These are phyloP conservation scores for Globisporangium camurandrum DNA, from an alignment of 352 stramenopile genomes.

Conservation along the genomic window DNA sequence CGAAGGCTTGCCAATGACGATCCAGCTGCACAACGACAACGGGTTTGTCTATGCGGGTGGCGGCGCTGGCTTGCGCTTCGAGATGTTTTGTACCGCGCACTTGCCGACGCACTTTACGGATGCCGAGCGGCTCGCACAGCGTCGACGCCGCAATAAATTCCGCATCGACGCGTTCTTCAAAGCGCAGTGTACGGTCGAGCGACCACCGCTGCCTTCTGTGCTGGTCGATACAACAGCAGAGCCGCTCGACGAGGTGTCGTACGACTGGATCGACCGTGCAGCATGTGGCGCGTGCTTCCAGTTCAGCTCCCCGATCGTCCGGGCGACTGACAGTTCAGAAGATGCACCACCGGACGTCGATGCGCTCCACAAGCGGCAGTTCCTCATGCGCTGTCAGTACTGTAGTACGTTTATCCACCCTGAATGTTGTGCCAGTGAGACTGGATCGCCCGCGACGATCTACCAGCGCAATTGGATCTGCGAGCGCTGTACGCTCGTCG, in stretches of 20 bases:
- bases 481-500: slow-evolving; percentile 59
- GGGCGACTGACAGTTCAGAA: too few species aligned
- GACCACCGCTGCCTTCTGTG: too few species aligned
- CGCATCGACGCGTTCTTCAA: slow-evolving; percentile 72
- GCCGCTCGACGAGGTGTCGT: slow-evolving; percentile 9
- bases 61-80: slow-evolving; percentile 62
- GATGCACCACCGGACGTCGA: slow-evolving; percentile 25
- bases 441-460: slow-evolving; percentile 42
- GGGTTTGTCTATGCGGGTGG: slow-evolving; percentile 67
- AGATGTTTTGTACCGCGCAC: slow-evolving; percentile 53
- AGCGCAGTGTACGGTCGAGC: too few species aligned
- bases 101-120: slow-evolving; percentile 36
- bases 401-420: slow-evolving; percentile 80
- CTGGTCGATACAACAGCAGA: not conserved
- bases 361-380: slow-evolving; percentile 60
- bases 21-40: slow-evolving; percentile 30
- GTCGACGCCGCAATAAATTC: slow-evolving; percentile 45
- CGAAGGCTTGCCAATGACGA: slow-evolving; percentile 67
- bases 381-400: slow-evolving; percentile 82
- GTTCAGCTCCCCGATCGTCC: slow-evolving; percentile 43
- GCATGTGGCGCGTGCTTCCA: slow-evolving; percentile 76
- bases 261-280: slow-evolving; percentile 61
- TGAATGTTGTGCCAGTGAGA: slow-evolving; percentile 71
- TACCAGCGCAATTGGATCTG: slow-evolving; percentile 83
- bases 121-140: slow-evolving; percentile 34